phyloP scores from a whole-genome alignment of 441 rosid genomes.

The Gossypium laxum region DNA sequence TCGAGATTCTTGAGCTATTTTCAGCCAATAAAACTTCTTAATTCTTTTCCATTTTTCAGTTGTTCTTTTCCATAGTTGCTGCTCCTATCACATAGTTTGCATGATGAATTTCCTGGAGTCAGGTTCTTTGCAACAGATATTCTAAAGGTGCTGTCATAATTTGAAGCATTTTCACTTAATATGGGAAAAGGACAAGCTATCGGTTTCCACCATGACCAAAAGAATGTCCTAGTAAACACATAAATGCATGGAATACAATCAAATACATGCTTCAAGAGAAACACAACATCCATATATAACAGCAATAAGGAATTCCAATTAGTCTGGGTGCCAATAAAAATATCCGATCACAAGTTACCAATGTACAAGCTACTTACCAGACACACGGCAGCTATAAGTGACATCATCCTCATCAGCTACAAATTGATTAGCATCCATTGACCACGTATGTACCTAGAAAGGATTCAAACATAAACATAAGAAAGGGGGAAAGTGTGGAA shows the following conservation, averaged over 20 bases:
- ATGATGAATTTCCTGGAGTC: not conserved
- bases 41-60: not conserved
- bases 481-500: constrained; percentile 10
- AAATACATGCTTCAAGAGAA: not conserved
- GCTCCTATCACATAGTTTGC: not conserved
- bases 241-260: not conserved
- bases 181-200: not conserved
- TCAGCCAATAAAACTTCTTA: not conserved
- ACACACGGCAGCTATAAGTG: constrained; percentile 80
- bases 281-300: constrained; percentile 2
- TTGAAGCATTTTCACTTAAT: not conserved
- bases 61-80: not conserved
- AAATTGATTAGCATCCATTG: constrained; percentile 76
- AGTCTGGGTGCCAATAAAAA: not conserved
- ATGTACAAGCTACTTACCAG: constrained; percentile 47
- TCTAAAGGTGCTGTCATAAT: not conserved
- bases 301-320: constrained; percentile 10
- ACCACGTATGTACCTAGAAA: constrained; percentile 73
- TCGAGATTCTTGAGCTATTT: not conserved
- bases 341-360: not conserved
- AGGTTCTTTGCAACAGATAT: not conserved
- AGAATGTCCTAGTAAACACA: constrained; percentile 1
- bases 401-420: constrained; percentile 89
- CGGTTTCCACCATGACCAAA: not conserved
- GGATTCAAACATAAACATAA: constrained; percentile 13